Evolutionary conservation across 495 filamentous ascomycete species (phyloP).

Genomic region (Trichoderma orchidacearum): DNA sequence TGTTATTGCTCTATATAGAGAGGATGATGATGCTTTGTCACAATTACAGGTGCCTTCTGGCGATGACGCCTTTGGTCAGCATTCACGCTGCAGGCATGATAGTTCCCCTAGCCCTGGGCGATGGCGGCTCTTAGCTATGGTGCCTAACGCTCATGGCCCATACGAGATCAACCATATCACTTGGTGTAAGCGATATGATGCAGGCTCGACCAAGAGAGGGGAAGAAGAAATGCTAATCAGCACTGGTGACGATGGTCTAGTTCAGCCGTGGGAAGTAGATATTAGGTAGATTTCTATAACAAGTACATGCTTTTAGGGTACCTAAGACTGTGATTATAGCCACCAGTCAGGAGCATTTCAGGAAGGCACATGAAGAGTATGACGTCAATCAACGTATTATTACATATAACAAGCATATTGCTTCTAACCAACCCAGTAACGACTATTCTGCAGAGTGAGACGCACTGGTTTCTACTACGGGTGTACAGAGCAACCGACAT

Average conservation of each 20-base stretch:
- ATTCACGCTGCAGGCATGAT: not conserved
- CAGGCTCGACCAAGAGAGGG: slow-evolving; percentile 27
- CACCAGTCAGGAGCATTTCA: too few relatives aligned
- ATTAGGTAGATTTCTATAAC: not conserved
- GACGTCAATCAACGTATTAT: too few relatives aligned
- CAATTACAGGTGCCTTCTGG: slow-evolving; percentile 54
- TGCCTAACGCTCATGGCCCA: slow-evolving; percentile 66
- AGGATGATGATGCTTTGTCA: slow-evolving; percentile 21
- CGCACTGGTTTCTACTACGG: too few relatives aligned
- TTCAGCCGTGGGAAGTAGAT: slow-evolving; percentile 50
- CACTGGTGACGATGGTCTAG: slow-evolving; percentile 68
- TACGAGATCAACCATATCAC: slow-evolving; percentile 86
- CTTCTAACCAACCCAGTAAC: too few relatives aligned
- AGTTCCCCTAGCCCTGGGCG: not conserved
- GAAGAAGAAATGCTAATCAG: slow-evolving; percentile 65
- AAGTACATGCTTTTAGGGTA: not conserved
- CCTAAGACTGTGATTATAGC: too few relatives aligned
- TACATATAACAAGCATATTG: too few relatives aligned
- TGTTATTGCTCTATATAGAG: slow-evolving; percentile 63
- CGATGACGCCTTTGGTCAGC: slow-evolving; percentile 4
- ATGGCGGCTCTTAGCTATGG: slow-evolving; percentile 12
- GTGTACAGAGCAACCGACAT: too few relatives aligned
- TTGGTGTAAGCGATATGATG: slow-evolving; percentile 56
- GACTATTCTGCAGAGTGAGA: too few relatives aligned
- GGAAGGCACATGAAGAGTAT: too few relatives aligned